Base-by-base conservation (phyloP, 495 filamentous ascomycete genomes). In the Chlorociboria aeruginascens region DNA sequence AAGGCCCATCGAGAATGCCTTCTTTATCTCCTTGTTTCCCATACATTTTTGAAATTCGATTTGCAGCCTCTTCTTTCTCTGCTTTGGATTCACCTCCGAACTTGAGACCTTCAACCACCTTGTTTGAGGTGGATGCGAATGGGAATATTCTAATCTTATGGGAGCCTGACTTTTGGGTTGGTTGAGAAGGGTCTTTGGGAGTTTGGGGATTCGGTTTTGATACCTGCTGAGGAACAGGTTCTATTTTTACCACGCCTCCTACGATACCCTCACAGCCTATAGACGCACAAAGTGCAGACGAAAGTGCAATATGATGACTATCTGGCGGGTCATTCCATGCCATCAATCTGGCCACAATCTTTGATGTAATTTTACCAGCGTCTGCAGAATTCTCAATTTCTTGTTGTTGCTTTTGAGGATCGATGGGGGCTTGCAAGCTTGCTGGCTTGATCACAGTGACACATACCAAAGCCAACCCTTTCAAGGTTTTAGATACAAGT, bases 271-370 rank as follows among this genome's bases (percentile, higher is more conserved):
- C 66, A 28, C 76, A 76, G 8, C 78, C 76, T 30, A 98, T 72
- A 3, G 81, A 72, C 7, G 76, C 74, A 57, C 84, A 89, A 7
- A 98, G 65, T 3, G 80, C 59, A 1, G 79, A 73, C 10, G 92
- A 96, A 30, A 97, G 70, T 13, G 83, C 84, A 50, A 73, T 73
- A 48, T 90, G 86, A 42, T 78, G 76, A 25, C 73, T 77, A 56
- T 93, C 85, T 3, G 90, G 89, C 0, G 88, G 85, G 57, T 93
- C 84, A 32, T 89, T 77, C 93, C 93, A 98, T 1, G 75, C 64
- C 40, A 75, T 61, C 4, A 95, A 57, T 43, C 75, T 78, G 25
- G 89, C 89, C 13, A 96, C 73, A 4, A 97, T 63, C 53, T 80
- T 92, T 1, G 73, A 67, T 0, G 85, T 69, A 6, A 81, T 67